Base-by-base conservation (phyloP, 2,329 filamentous ascomycete genomes). In the Xylariaceae sp. region DNA sequence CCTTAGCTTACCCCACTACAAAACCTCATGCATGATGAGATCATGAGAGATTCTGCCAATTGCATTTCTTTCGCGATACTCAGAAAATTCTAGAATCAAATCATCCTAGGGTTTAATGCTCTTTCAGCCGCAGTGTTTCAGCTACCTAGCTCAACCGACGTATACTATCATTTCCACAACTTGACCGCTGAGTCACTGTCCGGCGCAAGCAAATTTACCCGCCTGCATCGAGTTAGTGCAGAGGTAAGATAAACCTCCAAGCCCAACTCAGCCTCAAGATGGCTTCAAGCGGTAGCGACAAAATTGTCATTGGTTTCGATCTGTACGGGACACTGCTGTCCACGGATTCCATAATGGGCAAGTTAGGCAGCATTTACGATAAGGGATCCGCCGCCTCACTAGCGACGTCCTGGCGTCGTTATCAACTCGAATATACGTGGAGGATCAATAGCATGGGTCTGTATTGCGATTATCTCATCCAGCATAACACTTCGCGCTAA, bases 381-480 rank as follows among this genome's bases (percentile, higher is more conserved):
- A 62, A 76, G 22, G 77, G 80, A 5, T 75, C 76, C 53, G 80
- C 82, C 3, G 64, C 71, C 20, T 63, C 64, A 1, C 72, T 89
- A 23, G 79, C 84, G 4, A 63, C 73, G 14, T 64, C 78, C 57
- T 88, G 85, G 78, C 72, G 86, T 45, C 74, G 76, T 22, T 84
- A 84, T 58, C 86, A 90, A 63, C 70, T 90, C 7, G 86, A 89
- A 64, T 91, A 89, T 56, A 88, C 85, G 32, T 90, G 83, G 83
- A 72, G 86, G 41, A 66, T 85, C 53, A 89, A 83, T 58, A 83
- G 80, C 71, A 90, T 90, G 85, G 75, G 86, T 85, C 68, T 50
- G 69, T 64, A 4, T 36, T n/a, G n/a, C n/a, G n/a, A n/a, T n/a
- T n/a, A n/a, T n/a, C n/a, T n/a, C n/a, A n/a, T n/a, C n/a, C n/a